phyloP scores from a whole-genome alignment of 495 filamentous ascomycete species.

The Neurospora tetraspora region DNA sequence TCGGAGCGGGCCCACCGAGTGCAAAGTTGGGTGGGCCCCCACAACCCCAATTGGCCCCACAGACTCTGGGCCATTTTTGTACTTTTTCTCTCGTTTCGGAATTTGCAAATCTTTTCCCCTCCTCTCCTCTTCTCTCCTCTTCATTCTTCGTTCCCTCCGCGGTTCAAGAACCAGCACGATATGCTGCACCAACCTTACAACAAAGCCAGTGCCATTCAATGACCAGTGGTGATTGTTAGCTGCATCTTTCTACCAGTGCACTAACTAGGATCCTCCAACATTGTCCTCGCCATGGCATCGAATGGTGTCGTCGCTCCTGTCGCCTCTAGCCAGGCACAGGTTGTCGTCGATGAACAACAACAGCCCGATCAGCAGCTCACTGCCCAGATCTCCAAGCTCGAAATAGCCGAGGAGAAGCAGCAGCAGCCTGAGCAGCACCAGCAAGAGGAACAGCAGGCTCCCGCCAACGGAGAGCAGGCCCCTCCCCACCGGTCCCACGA shows the following conservation, averaged over 20 bases:
- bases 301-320: slow-evolving; percentile 6
- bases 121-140: slow-evolving; percentile 3
- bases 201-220: slow-evolving; percentile 16
- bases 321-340: not conserved
- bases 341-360: not conserved
- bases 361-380: slow-evolving; percentile 13
- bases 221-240: slow-evolving; percentile 17
- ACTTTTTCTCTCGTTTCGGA: not conserved
- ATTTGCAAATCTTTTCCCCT: slow-evolving; percentile 2
- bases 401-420: slow-evolving; percentile 13
- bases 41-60: not conserved
- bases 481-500: slow-evolving; percentile 43
- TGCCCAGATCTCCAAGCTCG: slow-evolving; percentile 19
- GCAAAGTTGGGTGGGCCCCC: not conserved
- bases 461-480: too few species aligned
- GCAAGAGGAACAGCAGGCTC: slow-evolving; percentile 13
- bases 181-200: slow-evolving; percentile 15
- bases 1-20: not conserved
- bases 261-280: slow-evolving; percentile 7
- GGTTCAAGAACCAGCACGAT: slow-evolving; percentile 4
- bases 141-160: slow-evolving; percentile 6
- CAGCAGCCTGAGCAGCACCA: slow-evolving; percentile 3
- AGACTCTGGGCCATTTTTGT: slow-evolving; percentile 6
- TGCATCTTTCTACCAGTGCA: slow-evolving; percentile 9
- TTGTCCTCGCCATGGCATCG: slow-evolving; percentile 11